Conservation (phyloP, 176 grass and related monocot genomes). For the Tillandsia leiboldiana region DNA sequence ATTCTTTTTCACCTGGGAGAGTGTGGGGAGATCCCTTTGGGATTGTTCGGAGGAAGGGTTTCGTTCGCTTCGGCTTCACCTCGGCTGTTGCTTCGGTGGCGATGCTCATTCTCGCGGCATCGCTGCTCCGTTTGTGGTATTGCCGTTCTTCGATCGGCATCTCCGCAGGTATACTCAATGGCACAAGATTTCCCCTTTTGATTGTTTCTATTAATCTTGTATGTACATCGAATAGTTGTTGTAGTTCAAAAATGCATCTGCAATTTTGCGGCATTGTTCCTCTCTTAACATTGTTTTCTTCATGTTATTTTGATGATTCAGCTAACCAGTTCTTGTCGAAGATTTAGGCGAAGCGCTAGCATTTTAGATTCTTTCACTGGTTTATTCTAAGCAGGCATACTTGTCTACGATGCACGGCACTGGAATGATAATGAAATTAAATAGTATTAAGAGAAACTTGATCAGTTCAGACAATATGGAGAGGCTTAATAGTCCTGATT, state of each 20-base stretch:
- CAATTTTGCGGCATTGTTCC: too few species aligned
- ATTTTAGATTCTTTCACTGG: neutral
- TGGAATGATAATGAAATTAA: too few species aligned
- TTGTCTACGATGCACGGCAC: too few species aligned
- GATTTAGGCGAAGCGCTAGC: neutral
- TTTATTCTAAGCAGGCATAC: too few species aligned
- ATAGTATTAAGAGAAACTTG: neutral
- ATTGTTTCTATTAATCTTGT: neutral
- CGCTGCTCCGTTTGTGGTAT: slow-evolving; percentile 85
- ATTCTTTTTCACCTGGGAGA: neutral
- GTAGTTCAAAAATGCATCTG: too few species aligned
- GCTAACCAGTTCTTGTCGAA: neutral
- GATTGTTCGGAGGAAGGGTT: slow-evolving; percentile 49
- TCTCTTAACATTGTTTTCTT: too few species aligned
- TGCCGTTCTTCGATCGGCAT: slow-evolving; percentile 50
- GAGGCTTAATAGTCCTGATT: too few species aligned
- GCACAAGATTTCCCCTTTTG: neutral
- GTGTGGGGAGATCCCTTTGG: slow-evolving; percentile 7
- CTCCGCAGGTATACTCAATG: slow-evolving; percentile 40
- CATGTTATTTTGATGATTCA: neutral
- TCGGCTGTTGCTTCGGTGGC: slow-evolving; percentile 55
- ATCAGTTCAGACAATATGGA: too few species aligned
- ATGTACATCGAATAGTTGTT: too few species aligned
- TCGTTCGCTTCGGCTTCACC: slow-evolving; percentile 50
- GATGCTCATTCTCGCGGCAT: slow-evolving; percentile 61